A percentile compares a stretch with the other conserved stretches of the same genome.
Conservation (phyloP, 2,329 filamentous ascomycete species). For the Rhexocercosporidium sp. region DNA sequence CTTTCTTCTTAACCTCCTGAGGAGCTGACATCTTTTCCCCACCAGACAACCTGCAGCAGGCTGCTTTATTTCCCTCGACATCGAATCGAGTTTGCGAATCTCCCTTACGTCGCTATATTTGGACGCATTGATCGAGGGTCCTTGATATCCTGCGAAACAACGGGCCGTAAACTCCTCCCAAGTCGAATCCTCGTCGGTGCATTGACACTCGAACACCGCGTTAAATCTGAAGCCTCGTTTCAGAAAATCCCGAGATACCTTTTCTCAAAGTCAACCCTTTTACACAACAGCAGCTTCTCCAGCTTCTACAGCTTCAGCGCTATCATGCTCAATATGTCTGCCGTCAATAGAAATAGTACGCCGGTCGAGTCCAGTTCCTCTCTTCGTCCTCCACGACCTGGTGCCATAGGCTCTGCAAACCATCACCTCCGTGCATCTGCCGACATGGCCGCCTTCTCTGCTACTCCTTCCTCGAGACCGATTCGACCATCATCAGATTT, state of each 20-base stretch:
- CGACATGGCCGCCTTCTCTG: slow-evolving; percentile 86
- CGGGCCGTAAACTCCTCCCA: slow-evolving; percentile 44
- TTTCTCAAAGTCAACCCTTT: slow-evolving; percentile 25
- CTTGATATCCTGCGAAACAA: slow-evolving; percentile 45
- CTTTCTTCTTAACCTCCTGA: neutral
- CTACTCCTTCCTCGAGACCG: slow-evolving; percentile 71
- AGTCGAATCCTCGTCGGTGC: slow-evolving; percentile 26
- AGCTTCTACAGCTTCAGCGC: slow-evolving; percentile 32
- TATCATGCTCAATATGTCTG: slow-evolving; percentile 65
- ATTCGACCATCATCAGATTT: slow-evolving; percentile 96
- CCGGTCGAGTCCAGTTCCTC: slow-evolving; percentile 82
- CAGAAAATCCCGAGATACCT: slow-evolving; percentile 33
- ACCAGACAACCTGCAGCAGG: slow-evolving; percentile 14
- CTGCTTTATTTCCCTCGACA: slow-evolving; percentile 12
- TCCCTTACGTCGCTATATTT: slow-evolving; percentile 1
- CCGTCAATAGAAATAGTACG: slow-evolving; percentile 93
- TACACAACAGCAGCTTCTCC: slow-evolving; percentile 22
- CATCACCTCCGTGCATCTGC: slow-evolving; percentile 93
- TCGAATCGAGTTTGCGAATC: slow-evolving; percentile 4
- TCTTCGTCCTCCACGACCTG: slow-evolving; percentile 81
- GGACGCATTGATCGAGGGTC: slow-evolving; percentile 30
- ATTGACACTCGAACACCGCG: slow-evolving; percentile 33
- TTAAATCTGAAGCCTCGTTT: slow-evolving; percentile 39
- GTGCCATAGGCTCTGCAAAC: slow-evolving; percentile 71
- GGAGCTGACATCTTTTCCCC: slow-evolving; percentile 7